Base-by-base conservation (phyloP, 2,329 filamentous ascomycete species). In the Ilyonectria sp. region DNA sequence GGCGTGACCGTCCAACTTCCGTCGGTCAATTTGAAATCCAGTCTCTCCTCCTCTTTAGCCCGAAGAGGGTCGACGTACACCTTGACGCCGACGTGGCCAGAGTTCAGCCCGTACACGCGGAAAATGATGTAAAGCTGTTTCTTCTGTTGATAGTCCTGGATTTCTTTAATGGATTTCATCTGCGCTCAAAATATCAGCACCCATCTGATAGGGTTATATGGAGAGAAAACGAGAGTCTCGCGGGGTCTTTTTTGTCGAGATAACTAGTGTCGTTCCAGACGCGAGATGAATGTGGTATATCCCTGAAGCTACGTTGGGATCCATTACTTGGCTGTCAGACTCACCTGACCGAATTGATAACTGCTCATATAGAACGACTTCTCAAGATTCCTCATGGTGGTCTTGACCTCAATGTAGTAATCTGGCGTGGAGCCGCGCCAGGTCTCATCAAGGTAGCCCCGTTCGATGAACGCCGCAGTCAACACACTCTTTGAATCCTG, bases 401-500 rank as follows among this genome's bases (percentile, higher is more conserved):
- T 23, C 44, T 47, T 47, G 6, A 47, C 44, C 44, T 47, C 44
- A 15, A 47, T 47, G 44, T 47, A 47, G 44, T 47, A 47, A 15
- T 23, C 44, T 23, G 44, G 44, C 11, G 44, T 23, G 9, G 19
- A 10, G 11, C 44, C 19, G 11, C 44, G 44, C 44, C 44, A 47
- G 4, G 19, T 47, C 44, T 47, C 44, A 13, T 47, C 44, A 11
- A 47, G 44, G 23, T 47, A 47, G 44, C 44, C 44, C 44, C 44
- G 44, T 47, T 23, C 19, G 10, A 47, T 47, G 44, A 47, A 47
- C 15, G 1, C 5, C 44, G 44, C 8, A 47, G 44, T 47, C 44
- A 47, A 47, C 19, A 47, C 3, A 13, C 44, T 4, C 10, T 7
- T 47, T 6, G 44, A 47, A 21, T 47, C 44, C 19, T 4, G 11